These are phyloP conservation scores for Nemania sp. DNA, from an alignment of 2,329 filamentous ascomycete genomes.

Conservation along the genomic window DNA sequence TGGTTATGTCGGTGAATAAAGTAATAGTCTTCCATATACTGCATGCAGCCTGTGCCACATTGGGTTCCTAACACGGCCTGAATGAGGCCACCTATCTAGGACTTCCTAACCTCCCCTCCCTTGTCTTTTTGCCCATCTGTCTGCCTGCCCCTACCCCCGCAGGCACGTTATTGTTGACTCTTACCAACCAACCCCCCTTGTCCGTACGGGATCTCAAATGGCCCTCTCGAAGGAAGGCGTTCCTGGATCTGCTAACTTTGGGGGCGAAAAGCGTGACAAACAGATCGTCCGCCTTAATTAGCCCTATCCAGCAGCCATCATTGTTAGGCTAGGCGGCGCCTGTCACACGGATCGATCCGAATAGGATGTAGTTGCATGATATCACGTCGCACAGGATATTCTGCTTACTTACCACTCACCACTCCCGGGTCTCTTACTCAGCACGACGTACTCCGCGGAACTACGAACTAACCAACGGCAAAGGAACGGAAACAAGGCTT, in stretches of 20 bases:
- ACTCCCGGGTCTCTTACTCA: not conserved
- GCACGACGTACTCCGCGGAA: not conserved
- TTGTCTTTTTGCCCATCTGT: constrained; percentile 24
- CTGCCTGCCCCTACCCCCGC: constrained; percentile 18
- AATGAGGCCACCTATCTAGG: constrained; percentile 26
- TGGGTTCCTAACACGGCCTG: constrained; percentile 23
- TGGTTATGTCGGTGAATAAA: constrained; percentile 41
- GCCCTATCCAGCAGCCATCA: not conserved
- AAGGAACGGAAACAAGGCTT: constrained; percentile 23
- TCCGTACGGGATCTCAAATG: constrained; percentile 1
- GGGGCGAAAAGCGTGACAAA: constrained; percentile 20
- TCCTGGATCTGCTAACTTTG: constrained; percentile 14
- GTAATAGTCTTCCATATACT: constrained; percentile 37
- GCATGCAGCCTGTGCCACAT: constrained; percentile 33
- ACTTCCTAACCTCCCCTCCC: constrained; percentile 26
- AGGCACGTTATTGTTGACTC: constrained; percentile 14
- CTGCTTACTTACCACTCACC: too few species aligned
- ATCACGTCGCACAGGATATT: constrained; percentile 17
- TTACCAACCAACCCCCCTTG: constrained; percentile 8
- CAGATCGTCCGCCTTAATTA: not conserved
- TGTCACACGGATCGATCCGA: constrained; percentile 26
- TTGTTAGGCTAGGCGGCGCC: not conserved
- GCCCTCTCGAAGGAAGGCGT: not conserved
- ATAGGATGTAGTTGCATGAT: constrained; percentile 11
- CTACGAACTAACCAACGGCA: constrained; percentile 9